Evolutionary conservation across 164 flowering plant species (phyloP).

Genomic region (Aristolochia fimbriata): DNA sequence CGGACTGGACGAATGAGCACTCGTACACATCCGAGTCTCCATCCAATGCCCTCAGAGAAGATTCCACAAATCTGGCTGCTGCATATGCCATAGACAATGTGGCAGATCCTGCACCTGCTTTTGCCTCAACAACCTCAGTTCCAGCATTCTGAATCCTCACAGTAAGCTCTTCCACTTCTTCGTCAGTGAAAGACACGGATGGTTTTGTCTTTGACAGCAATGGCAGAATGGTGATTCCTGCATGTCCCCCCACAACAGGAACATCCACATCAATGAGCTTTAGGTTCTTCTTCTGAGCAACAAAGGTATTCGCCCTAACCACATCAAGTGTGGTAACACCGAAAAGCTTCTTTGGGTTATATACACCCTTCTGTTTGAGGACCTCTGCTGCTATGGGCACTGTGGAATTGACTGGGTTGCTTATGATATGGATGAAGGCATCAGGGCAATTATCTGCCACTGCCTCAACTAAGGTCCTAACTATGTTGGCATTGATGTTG

Average conservation of each 20-base stretch:
- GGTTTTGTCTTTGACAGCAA: constrained; percentile 15
- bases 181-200: constrained; percentile 2
- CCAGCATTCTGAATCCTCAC: constrained; percentile 11
- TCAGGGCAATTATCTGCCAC: constrained; percentile 17
- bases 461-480: constrained; percentile 14
- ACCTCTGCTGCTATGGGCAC: constrained; percentile 54
- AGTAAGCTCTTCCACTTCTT: constrained; percentile 7
- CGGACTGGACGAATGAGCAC: constrained; percentile 7
- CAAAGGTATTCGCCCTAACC: constrained; percentile 45
- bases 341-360: constrained; percentile 31
- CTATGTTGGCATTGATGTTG: constrained; percentile 26
- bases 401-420: constrained; percentile 53
- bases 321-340: constrained; percentile 78
- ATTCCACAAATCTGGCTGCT: constrained; percentile 13
- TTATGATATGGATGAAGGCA: constrained; percentile 33
- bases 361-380: constrained; percentile 43
- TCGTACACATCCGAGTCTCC: constrained; percentile 9
- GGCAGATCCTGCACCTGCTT: constrained; percentile 9
- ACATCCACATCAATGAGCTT: constrained; percentile 19
- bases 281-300: constrained; percentile 8
- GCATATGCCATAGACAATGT: constrained; percentile 9
- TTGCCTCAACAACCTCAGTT: constrained; percentile 12
- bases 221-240: constrained; percentile 30
- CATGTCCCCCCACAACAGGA: constrained; percentile 36
- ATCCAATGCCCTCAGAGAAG: constrained; percentile 9